phyloP scores from a whole-genome alignment of 1,284 basidiomycete genomes.

The Phenoliferia sp. region DNA sequence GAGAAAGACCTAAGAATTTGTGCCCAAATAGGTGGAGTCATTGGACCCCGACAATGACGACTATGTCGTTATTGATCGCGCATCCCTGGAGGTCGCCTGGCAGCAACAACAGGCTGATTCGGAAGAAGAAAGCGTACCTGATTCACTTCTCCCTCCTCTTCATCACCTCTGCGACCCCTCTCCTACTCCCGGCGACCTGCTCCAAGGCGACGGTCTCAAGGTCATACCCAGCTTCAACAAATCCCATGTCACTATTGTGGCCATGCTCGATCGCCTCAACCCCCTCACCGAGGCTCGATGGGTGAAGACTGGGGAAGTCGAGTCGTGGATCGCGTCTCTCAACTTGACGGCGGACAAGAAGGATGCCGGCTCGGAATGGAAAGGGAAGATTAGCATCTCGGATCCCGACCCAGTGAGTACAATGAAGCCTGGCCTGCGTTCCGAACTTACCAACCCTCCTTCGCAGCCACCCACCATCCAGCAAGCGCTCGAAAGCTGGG shows the following conservation, averaged over 20 bases:
- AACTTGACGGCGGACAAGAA: conserved; percentile 52
- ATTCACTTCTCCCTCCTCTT: conserved; percentile 35
- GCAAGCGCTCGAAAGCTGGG: conserved; percentile 83
- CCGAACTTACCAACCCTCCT: not conserved
- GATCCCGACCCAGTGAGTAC: conserved; percentile 87
- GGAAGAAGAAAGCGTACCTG: conserved; percentile 1
- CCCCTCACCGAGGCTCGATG: conserved; percentile 91
- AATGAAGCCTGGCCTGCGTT: not conserved
- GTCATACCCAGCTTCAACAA: conserved; percentile 1
- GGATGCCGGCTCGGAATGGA: conserved; percentile 57
- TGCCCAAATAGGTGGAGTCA: conserved; percentile 59
- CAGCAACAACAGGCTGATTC: not conserved
- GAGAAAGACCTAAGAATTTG: not conserved
- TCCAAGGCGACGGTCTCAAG: conserved; percentile 4
- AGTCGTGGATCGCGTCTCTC: conserved; percentile 85
- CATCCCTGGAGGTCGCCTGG: conserved; percentile 31
- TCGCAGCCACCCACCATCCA: conserved; percentile 80
- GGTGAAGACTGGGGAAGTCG: conserved; percentile 88
- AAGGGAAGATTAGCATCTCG: conserved; percentile 80
- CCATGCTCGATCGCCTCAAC: conserved; percentile 73
- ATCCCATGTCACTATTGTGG: conserved; percentile 41
- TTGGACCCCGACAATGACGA: conserved; percentile 58
- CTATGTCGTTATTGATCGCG: conserved; percentile 34
- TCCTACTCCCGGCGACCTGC: not conserved
- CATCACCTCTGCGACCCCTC: conserved; percentile 23